Conservation (phyloP, 225 moss, liverwort and hornwort species). For the Takakia lepidozioides region DNA sequence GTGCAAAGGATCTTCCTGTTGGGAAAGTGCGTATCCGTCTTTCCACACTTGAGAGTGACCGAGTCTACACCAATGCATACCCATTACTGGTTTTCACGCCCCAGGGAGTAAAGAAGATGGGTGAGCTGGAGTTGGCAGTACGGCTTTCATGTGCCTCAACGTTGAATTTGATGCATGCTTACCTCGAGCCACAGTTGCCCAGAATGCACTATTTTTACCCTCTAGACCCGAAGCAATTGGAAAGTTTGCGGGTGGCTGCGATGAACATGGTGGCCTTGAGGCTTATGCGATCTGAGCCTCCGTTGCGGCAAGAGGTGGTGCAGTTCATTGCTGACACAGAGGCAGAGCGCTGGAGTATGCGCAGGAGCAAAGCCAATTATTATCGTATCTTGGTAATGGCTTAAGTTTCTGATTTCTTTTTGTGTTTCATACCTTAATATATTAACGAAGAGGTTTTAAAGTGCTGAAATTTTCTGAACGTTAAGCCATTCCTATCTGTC, state of each 20-base stretch:
- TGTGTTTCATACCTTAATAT: too few relatives aligned
- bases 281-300: constrained; percentile 77
- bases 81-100: constrained; percentile 86
- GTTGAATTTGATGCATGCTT: constrained; percentile 64
- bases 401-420: too few relatives aligned
- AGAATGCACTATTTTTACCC: constrained; percentile 89
- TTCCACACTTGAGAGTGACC: constrained; percentile 78
- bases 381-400: constrained; percentile 60
- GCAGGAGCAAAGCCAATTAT: constrained; percentile 95
- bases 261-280: constrained; percentile 92
- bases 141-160: constrained; percentile 68
- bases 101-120: constrained; percentile 90
- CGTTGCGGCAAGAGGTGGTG: constrained; percentile 73
- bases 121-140: constrained; percentile 75
- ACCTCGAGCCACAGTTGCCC: constrained; percentile 70
- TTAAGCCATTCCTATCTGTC: too few relatives aligned
- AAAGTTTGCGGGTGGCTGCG: constrained; percentile 68
- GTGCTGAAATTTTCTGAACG: too few relatives aligned
- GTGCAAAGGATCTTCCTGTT: constrained; percentile 60
- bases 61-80: constrained; percentile 83
- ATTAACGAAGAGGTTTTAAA: too few relatives aligned
- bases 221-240: constrained; percentile 46
- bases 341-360: constrained; percentile 92
- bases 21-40: constrained; percentile 88
- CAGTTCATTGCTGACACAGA: constrained; percentile 89